phyloP scores from a whole-genome alignment of 2,329 filamentous ascomycete genomes.

The Aspergillus vadensis region DNA sequence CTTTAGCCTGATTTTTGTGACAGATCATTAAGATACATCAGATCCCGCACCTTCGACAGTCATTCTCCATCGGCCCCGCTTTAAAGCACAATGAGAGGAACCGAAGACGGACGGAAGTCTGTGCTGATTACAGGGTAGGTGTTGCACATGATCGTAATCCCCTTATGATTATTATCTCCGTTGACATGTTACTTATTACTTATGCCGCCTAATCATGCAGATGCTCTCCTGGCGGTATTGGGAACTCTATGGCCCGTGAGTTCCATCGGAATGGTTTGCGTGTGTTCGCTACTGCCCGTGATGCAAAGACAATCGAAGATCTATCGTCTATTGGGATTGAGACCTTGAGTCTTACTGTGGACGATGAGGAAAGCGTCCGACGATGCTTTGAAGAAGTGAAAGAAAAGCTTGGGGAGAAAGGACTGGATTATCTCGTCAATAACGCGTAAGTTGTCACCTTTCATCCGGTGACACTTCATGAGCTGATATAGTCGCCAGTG shows the following conservation, averaged over 20 bases:
- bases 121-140: conserved; percentile 48
- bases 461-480: background rate
- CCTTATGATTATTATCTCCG: too few relatives aligned
- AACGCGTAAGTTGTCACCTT: conserved; percentile 49
- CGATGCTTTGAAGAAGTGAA: conserved; percentile 51
- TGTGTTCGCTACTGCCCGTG: conserved; percentile 61
- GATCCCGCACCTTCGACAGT: background rate
- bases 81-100: conserved; percentile 24
- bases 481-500: conserved; percentile 22
- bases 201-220: conserved; percentile 16
- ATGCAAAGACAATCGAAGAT: conserved; percentile 52
- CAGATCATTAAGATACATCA: too few relatives aligned
- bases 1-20: background rate
- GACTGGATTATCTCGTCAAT: conserved; percentile 60
- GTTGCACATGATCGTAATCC: background rate
- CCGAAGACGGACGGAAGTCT: conserved; percentile 38
- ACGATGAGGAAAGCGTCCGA: conserved; percentile 52
- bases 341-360: conserved; percentile 57
- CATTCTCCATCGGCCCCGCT: background rate
- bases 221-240: conserved; percentile 56
- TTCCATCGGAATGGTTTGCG: conserved; percentile 56
- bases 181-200: background rate
- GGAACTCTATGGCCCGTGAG: conserved; percentile 59
- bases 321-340: conserved; percentile 55
- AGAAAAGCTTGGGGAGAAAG: conserved; percentile 48